Evolutionary conservation across 2,329 filamentous ascomycete species (phyloP).

Genomic region (Mycosphaerella sp.): DNA sequence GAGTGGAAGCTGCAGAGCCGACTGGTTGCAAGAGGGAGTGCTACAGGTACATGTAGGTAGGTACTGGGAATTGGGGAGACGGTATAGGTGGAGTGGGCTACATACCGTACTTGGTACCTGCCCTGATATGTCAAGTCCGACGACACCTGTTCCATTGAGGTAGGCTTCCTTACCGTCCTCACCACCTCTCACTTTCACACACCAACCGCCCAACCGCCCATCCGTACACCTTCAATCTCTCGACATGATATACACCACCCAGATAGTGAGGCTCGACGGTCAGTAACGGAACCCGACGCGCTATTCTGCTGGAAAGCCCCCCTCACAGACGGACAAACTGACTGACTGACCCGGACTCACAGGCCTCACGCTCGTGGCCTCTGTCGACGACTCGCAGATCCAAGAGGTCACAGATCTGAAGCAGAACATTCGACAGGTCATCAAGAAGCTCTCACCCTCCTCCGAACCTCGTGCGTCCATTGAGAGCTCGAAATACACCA

Average conservation of each 20-base stretch:
- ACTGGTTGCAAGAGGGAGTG: too few species aligned
- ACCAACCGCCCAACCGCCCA: neutral
- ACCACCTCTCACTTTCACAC: neutral
- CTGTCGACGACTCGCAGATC: constrained; percentile 82
- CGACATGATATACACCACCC: constrained; percentile 54
- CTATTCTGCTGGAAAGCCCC: constrained; percentile 1
- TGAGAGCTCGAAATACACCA: constrained; percentile 72
- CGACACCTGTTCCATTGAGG: constrained; percentile 3
- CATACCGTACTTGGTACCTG: neutral
- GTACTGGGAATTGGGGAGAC: too few species aligned
- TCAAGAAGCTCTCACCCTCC: constrained; percentile 80
- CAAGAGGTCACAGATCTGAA: constrained; percentile 80
- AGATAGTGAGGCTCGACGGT: constrained; percentile 93
- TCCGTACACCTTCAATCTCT: neutral
- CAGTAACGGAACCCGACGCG: constrained; percentile 24
- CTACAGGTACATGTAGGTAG: too few species aligned
- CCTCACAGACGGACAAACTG: neutral
- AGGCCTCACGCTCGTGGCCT: constrained; percentile 94
- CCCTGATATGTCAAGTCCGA: neutral
- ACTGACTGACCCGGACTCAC: constrained; percentile 20
- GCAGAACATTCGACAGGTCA: constrained; percentile 79
- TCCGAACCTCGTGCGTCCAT: constrained; percentile 88
- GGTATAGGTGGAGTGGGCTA: too few species aligned
- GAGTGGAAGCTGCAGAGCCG: too few species aligned
- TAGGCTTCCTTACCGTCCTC: neutral